Base-by-base conservation (phyloP, 192 early-diverging fungal genomes). In the Umbelopsis vinacea region DNA sequence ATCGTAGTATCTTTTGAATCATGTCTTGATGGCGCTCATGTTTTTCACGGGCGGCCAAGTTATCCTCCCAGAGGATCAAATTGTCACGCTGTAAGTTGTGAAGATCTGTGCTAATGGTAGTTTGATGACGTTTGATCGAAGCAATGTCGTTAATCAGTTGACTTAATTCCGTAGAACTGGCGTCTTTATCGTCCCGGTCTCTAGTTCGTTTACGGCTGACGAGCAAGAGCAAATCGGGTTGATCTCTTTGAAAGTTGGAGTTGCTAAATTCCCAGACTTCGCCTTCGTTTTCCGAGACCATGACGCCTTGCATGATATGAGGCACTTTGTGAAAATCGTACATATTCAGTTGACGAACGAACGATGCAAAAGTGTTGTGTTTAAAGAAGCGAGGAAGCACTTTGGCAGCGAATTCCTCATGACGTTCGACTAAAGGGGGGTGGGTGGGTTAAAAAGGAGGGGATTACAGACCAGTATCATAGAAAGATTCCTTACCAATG, bases 251-350 rank as follows among this genome's bases (percentile, higher is more conserved):
- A 74, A 99, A 99, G 71, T 97, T 89, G 0, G 87, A 87, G 74
- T 99, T 95, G 66, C 84, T 88, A 79, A 99, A 99, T 81, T 98
- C 95, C 92, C 91, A 96, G 63, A 87, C 84, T 77, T 98, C 97
- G 0, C 92, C 86, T 26, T 87, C 86, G 2, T 84, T 86, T 21
- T 93, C 92, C 6, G 92, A 79, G 6, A 89, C 84, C 38, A 98
- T 83, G 2, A 94, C 93, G 35, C 97, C 97, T 57, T 95, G 92
- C 69, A 95, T 92, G 15, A 96, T 75, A 76, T 97, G 94, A n/a
- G 95, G 96, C 15, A 97, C 89, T 69, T 99, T 99, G 81, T 96
- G 96, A 73, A 99, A 99, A 15, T 94, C 97, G 74, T 99, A 97
- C 92, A 96, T 91, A 76, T 97, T 97, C 12, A 96, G 84, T 74